Conservation (phyloP, 257 asterid genomes). For the Nicotiana undulata region DNA sequence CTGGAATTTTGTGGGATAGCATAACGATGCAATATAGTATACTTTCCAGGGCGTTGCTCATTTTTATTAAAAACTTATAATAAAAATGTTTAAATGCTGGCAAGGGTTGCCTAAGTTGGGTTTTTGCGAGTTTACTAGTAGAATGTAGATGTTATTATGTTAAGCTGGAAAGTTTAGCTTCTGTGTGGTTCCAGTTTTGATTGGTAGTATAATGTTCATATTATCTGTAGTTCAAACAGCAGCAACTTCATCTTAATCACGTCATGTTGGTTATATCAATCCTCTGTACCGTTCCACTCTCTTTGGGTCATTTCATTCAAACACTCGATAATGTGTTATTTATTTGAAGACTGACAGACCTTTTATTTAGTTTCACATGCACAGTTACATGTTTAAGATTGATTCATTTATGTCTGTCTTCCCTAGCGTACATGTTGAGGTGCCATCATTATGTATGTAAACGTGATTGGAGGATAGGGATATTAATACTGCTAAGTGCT, state of each 20-base stretch:
- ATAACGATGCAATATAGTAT: background rate
- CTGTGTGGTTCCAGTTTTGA: background rate
- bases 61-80: background rate
- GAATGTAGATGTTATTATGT: background rate
- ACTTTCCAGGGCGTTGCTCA: background rate
- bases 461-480: background rate
- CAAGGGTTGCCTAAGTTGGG: background rate
- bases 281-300: background rate
- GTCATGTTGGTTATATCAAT: background rate
- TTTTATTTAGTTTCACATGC: background rate
- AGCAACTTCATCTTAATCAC: background rate
- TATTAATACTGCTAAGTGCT: too few species aligned
- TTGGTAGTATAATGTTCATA: background rate
- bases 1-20: background rate
- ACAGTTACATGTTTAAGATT: background rate
- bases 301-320: background rate
- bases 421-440: background rate
- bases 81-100: background rate
- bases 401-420: background rate
- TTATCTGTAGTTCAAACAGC: background rate
- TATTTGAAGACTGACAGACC: background rate
- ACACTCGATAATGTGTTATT: background rate
- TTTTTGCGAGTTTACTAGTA: background rate
- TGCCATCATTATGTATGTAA: background rate
- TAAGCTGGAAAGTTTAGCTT: background rate